phyloP scores from a whole-genome alignment of 352 stramenopile species.

The Discostella stelligera region DNA sequence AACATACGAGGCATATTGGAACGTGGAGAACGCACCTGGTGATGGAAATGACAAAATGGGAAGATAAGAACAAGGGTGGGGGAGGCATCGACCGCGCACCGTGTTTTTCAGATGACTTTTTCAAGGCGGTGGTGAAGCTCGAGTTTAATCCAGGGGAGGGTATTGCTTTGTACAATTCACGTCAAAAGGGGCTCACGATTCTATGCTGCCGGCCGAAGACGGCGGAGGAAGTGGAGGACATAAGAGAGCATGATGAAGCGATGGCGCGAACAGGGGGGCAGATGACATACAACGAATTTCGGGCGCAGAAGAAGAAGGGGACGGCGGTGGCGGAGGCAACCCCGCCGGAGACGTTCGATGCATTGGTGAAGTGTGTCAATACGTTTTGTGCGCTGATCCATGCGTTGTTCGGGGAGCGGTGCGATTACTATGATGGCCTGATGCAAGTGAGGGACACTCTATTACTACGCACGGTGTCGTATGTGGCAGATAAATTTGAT shows the following conservation, averaged over 20 bases:
- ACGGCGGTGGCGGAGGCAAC: background rate
- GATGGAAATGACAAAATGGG: background rate
- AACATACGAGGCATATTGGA: background rate
- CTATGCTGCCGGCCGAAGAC: background rate
- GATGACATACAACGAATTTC: background rate
- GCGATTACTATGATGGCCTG: background rate
- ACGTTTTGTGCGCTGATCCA: constrained; percentile 1
- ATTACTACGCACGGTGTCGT: background rate
- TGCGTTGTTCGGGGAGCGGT: background rate
- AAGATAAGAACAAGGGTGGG: background rate
- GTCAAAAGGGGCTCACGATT: background rate
- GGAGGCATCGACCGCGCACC: background rate
- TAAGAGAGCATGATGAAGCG: background rate
- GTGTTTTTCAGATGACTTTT: background rate
- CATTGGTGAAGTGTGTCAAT: constrained; percentile 3
- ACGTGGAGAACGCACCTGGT: background rate
- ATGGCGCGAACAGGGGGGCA: no score
- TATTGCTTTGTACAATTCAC: background rate
- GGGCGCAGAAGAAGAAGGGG: background rate
- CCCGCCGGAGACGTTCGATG: background rate
- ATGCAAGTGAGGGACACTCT: background rate
- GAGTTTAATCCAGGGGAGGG: background rate
- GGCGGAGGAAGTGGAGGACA: background rate
- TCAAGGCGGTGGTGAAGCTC: constrained; percentile 2
- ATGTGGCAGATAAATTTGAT: background rate